Evolutionary conservation across 2,329 filamentous ascomycete species (phyloP), one percentile per base, ranked within the genome.

Genomic region (Cercospora canescens): DNA sequence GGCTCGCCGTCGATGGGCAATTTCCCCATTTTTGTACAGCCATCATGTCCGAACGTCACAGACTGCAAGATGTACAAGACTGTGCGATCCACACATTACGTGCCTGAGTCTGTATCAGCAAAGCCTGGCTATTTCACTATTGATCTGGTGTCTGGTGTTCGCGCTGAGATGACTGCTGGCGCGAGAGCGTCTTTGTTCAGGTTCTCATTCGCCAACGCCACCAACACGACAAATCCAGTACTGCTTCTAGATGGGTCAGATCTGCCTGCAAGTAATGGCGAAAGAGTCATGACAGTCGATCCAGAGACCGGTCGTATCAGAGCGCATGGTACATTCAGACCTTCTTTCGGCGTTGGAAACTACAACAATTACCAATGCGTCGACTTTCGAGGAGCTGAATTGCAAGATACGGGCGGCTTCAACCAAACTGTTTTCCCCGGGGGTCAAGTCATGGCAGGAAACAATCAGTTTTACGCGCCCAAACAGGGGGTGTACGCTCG

Each of bases 1-100:
- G 69, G 69, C n/a, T 57, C 75, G 80, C 86, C 89, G 0, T 91
- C 88, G 2, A 79, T 92, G 26, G 90, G 90, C 14, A 91, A 91
- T 73, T 92, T 92, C 61, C 88, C 90, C 0, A 80, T 92, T 1
- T 92, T 92, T 67, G 83, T 89, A 0, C 89, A 91, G 67, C 79
- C 84, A 4, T 80, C 81, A 34, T 92, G 90, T 68, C 81, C 84
- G 0, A 82, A 80, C 14, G 85, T 89, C 65, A 67, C 63, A 14
- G 69, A 56, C 14, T 71, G 69, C 37, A 34, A 64, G 12, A 57
- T 92, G 61, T 81, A 90, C 70, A 80, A 80, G 77, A 79, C 50
- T 88, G 83, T 70, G 77, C 82, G 18, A 82, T 83, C 30, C 74
- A 76, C 21, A 74, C 80, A 30, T 79, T 88, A 68, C 79, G 81